A percentile compares a stretch with the other conserved stretches of the same genome.
Evolutionary conservation across 164 flowering plant genomes (phyloP).

Genomic region (Platanus orientalis): DNA sequence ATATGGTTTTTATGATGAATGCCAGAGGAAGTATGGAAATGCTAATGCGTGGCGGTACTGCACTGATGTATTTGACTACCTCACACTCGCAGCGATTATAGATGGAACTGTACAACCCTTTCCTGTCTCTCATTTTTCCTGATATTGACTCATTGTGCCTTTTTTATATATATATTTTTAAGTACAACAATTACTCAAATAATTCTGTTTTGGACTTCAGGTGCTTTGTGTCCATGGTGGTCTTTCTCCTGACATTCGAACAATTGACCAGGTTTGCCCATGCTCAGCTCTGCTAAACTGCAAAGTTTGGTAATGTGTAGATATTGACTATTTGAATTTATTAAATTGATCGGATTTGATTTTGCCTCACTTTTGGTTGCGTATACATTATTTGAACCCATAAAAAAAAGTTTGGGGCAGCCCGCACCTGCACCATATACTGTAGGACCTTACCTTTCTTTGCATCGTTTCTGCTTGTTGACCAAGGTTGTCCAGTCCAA

Average conservation of each 20-base stretch:
- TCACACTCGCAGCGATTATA: conserved; percentile 93
- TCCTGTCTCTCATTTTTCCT: conserved; percentile 8
- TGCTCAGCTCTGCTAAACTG: neutral
- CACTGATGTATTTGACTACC: conserved; percentile 97
- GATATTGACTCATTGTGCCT: neutral
- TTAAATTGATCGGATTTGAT: neutral
- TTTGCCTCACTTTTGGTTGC: too few relatives aligned
- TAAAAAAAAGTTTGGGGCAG: too few relatives aligned
- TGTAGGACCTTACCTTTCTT: too few relatives aligned
- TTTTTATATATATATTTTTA: neutral
- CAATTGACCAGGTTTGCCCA: conserved; percentile 78
- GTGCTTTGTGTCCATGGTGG: conserved; percentile 99
- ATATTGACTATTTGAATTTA: neutral
- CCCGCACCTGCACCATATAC: too few relatives aligned
- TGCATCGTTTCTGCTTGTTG: too few relatives aligned
- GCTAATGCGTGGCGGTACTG: conserved; percentile 99
- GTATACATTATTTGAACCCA: too few relatives aligned
- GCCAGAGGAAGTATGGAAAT: conserved; percentile 99
- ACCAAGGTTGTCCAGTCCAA: too few relatives aligned
- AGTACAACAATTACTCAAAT: neutral
- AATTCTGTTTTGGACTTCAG: conserved; percentile 28
- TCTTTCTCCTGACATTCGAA: conserved; percentile 94
- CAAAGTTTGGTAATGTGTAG: too few relatives aligned
- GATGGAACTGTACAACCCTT: conserved; percentile 78
- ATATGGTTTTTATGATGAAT: conserved; percentile 97